phyloP scores from a whole-genome alignment of 1,284 basidiomycete species.

The Sporisorium graminicola region DNA sequence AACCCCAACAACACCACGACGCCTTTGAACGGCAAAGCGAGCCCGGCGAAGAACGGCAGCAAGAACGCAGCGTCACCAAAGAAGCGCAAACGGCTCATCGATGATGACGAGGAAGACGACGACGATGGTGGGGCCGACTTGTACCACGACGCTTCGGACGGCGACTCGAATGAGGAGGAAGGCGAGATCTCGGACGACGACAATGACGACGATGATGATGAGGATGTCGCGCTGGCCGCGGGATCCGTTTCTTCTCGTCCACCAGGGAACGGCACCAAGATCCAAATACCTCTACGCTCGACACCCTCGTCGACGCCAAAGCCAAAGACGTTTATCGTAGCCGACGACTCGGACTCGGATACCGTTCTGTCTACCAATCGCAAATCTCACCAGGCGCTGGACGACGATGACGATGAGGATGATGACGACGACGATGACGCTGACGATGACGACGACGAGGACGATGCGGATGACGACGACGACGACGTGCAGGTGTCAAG shows the following conservation, averaged over 20 bases:
- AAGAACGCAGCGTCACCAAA: neutral
- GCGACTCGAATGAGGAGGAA: constrained; percentile 39
- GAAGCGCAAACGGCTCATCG: constrained; percentile 31
- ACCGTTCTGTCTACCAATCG: constrained; percentile 8
- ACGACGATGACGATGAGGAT: constrained; percentile 36
- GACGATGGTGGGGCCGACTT: constrained; percentile 11
- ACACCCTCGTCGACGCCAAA: constrained; percentile 8
- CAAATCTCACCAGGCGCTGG: constrained; percentile 5
- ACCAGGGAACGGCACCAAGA: constrained; percentile 11
- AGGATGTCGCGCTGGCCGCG: constrained; percentile 27
- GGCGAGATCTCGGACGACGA: constrained; percentile 41
- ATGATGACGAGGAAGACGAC: constrained; percentile 46
- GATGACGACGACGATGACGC: constrained; percentile 28
- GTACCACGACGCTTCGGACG: constrained; percentile 19
- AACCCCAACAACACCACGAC: constrained; percentile 39
- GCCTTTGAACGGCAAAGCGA: neutral
- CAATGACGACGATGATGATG: constrained; percentile 37
- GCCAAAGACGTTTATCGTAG: constrained; percentile 19
- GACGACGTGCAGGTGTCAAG: constrained; percentile 27
- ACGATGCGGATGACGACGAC: constrained; percentile 28
- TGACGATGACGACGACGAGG: constrained; percentile 30
- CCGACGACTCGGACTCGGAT: constrained; percentile 31
- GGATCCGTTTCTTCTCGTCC: neutral
- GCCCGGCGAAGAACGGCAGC: neutral
- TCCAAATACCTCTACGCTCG: constrained; percentile 20